Evolutionary conservation across 352 stramenopile species (phyloP), one percentile per base, ranked within the genome.

Genomic region (Pythium brachiatum): DNA sequence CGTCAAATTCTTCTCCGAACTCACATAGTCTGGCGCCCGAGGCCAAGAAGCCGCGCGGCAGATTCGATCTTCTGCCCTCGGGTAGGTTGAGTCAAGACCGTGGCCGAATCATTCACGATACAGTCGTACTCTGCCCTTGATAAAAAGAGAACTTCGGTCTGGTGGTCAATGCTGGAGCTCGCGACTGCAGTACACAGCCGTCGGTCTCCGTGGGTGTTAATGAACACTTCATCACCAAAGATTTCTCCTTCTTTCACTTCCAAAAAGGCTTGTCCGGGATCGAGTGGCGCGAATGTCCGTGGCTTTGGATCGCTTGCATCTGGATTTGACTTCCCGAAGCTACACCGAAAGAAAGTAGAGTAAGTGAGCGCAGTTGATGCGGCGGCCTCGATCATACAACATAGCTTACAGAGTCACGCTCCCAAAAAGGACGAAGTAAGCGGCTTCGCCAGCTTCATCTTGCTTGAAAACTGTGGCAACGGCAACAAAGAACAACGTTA

Each of bases 171-270:
- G 26, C 39, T 27, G 4, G 34, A 4, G 20, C 15, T 59, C 34
- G 60, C 68, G 7, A 76, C 41, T 16, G 70, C 74, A 18, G 73
- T 82, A 16, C 52, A 66, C 9, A 26, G 41, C 23, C 74, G 50
- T 21, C 13, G 52, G 16, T 53, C 60, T 8, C 68, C 63, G 43
- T 68, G 60, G 8, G 29, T 34, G 23, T 64, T 27, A 4, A 60
- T 18, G 25, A 81, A 60, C 8, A 44, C 57, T 61, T 86, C 77
- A 66, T 78, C 75, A 0, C 74, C 77, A 53, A 86, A 86, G 0
- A 76, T 60, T 18, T 86, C 75, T 13, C 64, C 68, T 44, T 79
- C 73, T 25, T 23, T 41, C 13, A 83, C 29, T 56, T 80, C 41
- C 9, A 76, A 29, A 41, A 81, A 47, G 26, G 41, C 15, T 11